Evolutionary conservation across 176 grass and related monocot genomes (phyloP).

Genomic region (Oryza officinalis): DNA sequence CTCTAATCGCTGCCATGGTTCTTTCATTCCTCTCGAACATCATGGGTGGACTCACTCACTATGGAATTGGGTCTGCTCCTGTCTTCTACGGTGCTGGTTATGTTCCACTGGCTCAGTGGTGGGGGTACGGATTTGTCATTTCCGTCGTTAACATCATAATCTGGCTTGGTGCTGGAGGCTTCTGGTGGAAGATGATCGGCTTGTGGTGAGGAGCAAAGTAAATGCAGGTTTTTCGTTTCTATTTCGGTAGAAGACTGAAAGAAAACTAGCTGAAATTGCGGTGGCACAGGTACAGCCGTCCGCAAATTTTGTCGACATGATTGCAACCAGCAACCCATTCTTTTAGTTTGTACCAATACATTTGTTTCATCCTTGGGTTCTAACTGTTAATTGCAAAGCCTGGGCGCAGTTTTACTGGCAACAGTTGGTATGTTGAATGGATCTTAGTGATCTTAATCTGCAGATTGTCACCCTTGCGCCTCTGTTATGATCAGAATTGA

Average conservation of each 20-base stretch:
- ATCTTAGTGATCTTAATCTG: background rate
- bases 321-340: constrained; percentile 36
- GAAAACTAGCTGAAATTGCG: constrained; percentile 33
- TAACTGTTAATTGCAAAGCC: constrained; percentile 24
- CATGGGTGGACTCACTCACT: constrained; percentile 95
- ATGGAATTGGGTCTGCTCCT: constrained; percentile 92
- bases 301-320: constrained; percentile 60
- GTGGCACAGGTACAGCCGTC: constrained; percentile 26
- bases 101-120: constrained; percentile 84
- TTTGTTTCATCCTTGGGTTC: constrained; percentile 25
- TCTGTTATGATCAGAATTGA: background rate
- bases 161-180: constrained; percentile 76
- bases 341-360: constrained; percentile 49
- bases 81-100: constrained; percentile 89
- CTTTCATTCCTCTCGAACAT: constrained; percentile 92
- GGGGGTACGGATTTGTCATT: constrained; percentile 90
- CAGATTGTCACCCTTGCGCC: background rate
- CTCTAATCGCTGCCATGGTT: constrained; percentile 74
- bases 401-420: constrained; percentile 36
- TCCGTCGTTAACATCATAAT: constrained; percentile 90
- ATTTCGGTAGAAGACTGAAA: background rate
- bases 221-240: background rate
- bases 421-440: background rate
- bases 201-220: constrained; percentile 71
- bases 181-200: constrained; percentile 99